Conservation (phyloP, 768 basidiomycete species). For the Artomyces pyxidatus region DNA sequence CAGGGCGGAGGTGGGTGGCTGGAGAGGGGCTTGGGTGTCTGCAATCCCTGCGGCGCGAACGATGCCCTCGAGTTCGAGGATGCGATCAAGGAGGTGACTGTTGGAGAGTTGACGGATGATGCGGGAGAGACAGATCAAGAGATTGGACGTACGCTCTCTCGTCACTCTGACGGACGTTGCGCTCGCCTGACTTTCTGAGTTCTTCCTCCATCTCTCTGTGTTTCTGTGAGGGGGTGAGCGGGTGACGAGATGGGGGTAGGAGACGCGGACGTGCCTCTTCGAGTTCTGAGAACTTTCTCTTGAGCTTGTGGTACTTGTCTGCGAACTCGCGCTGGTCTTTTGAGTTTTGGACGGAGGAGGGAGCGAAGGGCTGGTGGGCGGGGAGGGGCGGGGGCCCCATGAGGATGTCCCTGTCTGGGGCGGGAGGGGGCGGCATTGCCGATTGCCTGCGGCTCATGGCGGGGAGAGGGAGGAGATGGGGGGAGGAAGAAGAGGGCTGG, state of each 20-base stretch:
- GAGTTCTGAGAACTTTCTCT: constrained; percentile 57
- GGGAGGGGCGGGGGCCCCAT: constrained; percentile 43
- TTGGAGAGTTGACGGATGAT: constrained; percentile 8
- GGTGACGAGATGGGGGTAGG: background rate
- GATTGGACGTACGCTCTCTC: constrained; percentile 50
- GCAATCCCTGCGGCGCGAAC: constrained; percentile 27
- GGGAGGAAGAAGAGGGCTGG: constrained; percentile 10
- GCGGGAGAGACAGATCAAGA: constrained; percentile 1
- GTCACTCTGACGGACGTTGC: constrained; percentile 50
- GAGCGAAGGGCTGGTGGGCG: constrained; percentile 25
- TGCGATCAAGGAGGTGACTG: constrained; percentile 51
- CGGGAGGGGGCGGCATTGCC: constrained; percentile 21
- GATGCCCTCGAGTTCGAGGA: constrained; percentile 46
- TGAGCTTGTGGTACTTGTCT: constrained; percentile 61
- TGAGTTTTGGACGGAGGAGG: constrained; percentile 21
- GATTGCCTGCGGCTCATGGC: constrained; percentile 8
- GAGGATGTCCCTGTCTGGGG: constrained; percentile 40
- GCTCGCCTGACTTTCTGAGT: constrained; percentile 52
- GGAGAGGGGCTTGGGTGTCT: constrained; percentile 19
- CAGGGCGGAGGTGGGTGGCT: constrained; percentile 38
- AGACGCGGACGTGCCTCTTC: constrained; percentile 46
- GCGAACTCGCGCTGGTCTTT: constrained; percentile 37
- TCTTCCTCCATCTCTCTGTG: constrained; percentile 52
- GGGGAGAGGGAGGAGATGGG: constrained; percentile 7
- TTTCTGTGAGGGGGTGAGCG: constrained; percentile 31